Evolutionary conservation across 1,284 basidiomycete genomes (phyloP).

Genomic region (Sanghuangporus weigelae): DNA sequence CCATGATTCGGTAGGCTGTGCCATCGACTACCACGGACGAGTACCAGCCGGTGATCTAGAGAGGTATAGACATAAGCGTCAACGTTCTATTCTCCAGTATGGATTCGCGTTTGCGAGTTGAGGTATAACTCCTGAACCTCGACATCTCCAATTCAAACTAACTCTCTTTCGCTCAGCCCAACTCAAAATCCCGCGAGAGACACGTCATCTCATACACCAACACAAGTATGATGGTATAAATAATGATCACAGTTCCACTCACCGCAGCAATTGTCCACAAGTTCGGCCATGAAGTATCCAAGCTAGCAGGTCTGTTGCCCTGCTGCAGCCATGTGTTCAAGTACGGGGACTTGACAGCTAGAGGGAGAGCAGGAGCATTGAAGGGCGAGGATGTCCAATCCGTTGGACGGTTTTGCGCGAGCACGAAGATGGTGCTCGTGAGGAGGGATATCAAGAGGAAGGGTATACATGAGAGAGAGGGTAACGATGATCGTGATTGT

Average conservation of each 20-base stretch:
- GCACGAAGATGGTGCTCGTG: neutral
- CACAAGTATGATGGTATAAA: neutral
- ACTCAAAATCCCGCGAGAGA: neutral
- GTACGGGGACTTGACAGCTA: constrained; percentile 63
- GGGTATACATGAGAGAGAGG: neutral
- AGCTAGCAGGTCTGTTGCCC: constrained; percentile 28
- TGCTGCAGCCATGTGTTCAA: constrained; percentile 61
- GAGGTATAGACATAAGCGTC: too few species aligned
- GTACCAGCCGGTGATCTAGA: constrained; percentile 31
- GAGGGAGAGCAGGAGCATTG: constrained; percentile 50
- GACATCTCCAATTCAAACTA: neutral
- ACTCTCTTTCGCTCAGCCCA: neutral
- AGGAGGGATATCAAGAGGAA: neutral
- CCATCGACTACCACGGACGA: constrained; percentile 35
- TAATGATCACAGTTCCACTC: neutral
- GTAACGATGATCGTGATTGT: neutral
- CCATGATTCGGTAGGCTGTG: constrained; percentile 21
- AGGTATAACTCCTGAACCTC: neutral
- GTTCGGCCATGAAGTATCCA: neutral
- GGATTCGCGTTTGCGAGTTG: neutral
- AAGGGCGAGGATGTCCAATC: constrained; percentile 53
- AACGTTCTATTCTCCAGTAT: neutral
- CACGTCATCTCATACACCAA: neutral
- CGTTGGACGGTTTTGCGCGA: neutral
- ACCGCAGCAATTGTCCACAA: neutral